phyloP scores from a whole-genome alignment of 176 grass and related monocot species.

The Lolium rigidum region DNA sequence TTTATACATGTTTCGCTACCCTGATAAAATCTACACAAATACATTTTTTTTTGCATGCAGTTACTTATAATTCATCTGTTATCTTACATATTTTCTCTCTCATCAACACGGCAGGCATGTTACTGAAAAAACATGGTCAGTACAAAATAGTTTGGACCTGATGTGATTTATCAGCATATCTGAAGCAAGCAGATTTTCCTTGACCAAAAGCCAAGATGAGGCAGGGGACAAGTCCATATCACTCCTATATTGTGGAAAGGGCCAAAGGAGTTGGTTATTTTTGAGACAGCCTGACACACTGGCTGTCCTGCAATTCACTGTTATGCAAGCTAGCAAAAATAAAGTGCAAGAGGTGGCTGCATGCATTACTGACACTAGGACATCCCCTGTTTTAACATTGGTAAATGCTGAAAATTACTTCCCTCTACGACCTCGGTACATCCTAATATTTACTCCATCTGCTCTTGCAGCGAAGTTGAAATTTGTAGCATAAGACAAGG shows the following conservation, averaged over 20 bases:
- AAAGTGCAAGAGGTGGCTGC: slow-evolving; percentile 30
- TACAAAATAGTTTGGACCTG: neutral
- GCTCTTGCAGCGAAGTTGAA: slow-evolving; percentile 21
- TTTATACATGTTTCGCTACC: neutral
- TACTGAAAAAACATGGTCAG: neutral
- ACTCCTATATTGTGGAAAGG: slow-evolving; percentile 50
- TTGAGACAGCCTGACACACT: slow-evolving; percentile 46
- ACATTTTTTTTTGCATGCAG: neutral
- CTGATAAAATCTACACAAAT: neutral
- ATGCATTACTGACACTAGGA: slow-evolving; percentile 32
- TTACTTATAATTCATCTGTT: neutral
- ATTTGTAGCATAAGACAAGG: neutral
- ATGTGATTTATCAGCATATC: slow-evolving; percentile 9
- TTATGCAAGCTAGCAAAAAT: slow-evolving; percentile 44
- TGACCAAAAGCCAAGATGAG: slow-evolving; percentile 40
- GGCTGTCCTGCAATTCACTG: slow-evolving; percentile 45
- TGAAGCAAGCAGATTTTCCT: slow-evolving; percentile 22
- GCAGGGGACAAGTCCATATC: slow-evolving; percentile 7
- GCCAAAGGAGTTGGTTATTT: slow-evolving; percentile 50
- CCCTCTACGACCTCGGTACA: neutral
- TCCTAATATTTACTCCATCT: neutral
- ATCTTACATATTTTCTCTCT: neutral
- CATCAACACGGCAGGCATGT: neutral
- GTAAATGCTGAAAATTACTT: slow-evolving; percentile 42
- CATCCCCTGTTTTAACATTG: slow-evolving; percentile 21